Conservation (phyloP, 2,329 filamentous ascomycete genomes). For the Nemania serpens region DNA sequence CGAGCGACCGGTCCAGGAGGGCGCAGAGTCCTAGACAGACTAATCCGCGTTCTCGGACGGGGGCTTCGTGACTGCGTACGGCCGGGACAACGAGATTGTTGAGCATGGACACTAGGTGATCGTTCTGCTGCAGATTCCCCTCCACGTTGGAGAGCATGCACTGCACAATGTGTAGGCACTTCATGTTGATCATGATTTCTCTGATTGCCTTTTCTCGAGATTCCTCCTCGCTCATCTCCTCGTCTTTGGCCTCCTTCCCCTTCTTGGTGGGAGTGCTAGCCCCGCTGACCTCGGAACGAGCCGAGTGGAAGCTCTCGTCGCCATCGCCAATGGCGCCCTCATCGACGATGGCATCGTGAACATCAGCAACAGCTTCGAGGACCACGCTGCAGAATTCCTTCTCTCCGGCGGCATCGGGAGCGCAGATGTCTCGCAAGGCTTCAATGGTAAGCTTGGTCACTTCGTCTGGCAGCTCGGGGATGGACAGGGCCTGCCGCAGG, state of each 20-base stretch:
- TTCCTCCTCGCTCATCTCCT: conserved; percentile 64
- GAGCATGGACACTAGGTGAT: conserved; percentile 93
- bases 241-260: conserved; percentile 47
- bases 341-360: conserved; percentile 89
- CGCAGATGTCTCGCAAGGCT: conserved; percentile 81
- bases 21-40: conserved; percentile 90
- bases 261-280: conserved; percentile 60
- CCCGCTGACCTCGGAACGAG: conserved; percentile 80
- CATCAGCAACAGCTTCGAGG: conserved; percentile 92
- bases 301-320: conserved; percentile 91
- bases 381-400: conserved; percentile 84
- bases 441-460: conserved; percentile 87
- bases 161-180: conserved; percentile 95
- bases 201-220: conserved; percentile 76
- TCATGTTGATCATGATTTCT: conserved; percentile 97
- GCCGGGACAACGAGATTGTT: conserved; percentile 97
- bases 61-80: conserved; percentile 89
- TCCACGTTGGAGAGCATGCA: conserved; percentile 96
- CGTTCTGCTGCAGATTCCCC: conserved; percentile 85
- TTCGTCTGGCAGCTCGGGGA: conserved; percentile 87
- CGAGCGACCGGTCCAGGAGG: conserved; percentile 86
- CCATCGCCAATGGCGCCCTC: conserved; percentile 60
- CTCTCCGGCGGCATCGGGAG: conserved; percentile 72
- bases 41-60: conserved; percentile 87
- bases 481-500: conserved; percentile 81